phyloP scores from a whole-genome alignment of 169 alveolate genomes.

The Plasmodium chabaudi region DNA sequence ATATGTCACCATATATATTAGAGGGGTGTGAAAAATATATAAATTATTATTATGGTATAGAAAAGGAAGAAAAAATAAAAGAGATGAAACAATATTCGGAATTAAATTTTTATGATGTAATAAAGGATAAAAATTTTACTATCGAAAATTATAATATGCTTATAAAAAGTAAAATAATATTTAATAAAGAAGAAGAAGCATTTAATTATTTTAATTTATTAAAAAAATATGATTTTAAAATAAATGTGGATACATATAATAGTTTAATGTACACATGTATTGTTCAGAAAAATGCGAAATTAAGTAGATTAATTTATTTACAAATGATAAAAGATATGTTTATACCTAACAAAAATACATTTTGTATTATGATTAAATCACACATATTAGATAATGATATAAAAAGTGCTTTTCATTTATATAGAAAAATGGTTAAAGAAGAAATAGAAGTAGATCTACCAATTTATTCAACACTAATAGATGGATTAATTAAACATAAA shows the following conservation, averaged over 20 bases:
- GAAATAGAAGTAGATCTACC: conserved; percentile 82
- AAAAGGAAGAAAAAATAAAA: conserved; percentile 56
- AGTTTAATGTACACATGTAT: conserved; percentile 77
- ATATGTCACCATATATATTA: conserved; percentile 35
- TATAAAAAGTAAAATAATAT: conserved; percentile 60
- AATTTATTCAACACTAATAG: conserved; percentile 85
- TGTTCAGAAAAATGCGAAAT: conserved; percentile 75
- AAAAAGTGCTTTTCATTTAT: conserved; percentile 82
- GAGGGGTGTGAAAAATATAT: conserved; percentile 58
- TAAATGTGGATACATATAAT: conserved; percentile 82
- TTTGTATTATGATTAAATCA: conserved; percentile 84
- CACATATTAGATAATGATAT: conserved; percentile 82
- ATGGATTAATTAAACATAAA: conserved; percentile 83
- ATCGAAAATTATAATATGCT: conserved; percentile 52
- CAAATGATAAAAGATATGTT: conserved; percentile 83
- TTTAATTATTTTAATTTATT: conserved; percentile 74
- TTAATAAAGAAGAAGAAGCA: conserved; percentile 57
- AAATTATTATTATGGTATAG: conserved; percentile 69
- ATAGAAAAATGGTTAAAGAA: conserved; percentile 87
- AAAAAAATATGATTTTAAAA: conserved; percentile 56
- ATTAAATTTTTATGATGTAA: conserved; percentile 53
- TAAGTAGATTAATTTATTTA: conserved; percentile 84
- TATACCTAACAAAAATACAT: conserved; percentile 84
- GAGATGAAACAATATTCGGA: conserved; percentile 36
- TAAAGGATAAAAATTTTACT: conserved; percentile 32